These are phyloP conservation scores for Fusarium penzigii DNA, from an alignment of 2,329 filamentous ascomycete genomes.

Conservation along the genomic window DNA sequence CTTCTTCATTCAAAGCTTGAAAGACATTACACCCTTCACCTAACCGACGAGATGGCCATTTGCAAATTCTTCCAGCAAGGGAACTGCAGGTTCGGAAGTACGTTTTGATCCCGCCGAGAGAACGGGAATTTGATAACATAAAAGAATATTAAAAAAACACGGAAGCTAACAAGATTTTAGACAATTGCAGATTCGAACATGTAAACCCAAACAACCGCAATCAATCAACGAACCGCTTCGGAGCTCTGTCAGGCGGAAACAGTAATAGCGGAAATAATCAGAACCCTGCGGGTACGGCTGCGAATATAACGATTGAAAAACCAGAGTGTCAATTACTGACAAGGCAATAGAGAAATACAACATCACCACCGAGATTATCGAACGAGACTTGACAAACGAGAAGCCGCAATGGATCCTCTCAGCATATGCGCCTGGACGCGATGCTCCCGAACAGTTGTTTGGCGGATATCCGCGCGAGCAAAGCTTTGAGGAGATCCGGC, in stretches of 20 bases:
- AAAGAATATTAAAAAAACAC: background rate
- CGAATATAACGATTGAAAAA: background rate
- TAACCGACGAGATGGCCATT: conserved; percentile 36
- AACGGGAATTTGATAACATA: background rate
- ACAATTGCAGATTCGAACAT: conserved; percentile 57
- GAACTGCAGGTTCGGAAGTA: conserved; percentile 54
- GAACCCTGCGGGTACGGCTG: conserved; percentile 18
- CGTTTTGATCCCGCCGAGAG: conserved; percentile 22
- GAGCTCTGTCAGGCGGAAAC: conserved; percentile 41
- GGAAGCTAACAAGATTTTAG: conserved; percentile 35
- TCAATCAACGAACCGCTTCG: conserved; percentile 57
- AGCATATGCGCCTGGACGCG: conserved; percentile 75
- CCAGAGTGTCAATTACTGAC: conserved; percentile 11
- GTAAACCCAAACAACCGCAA: conserved; percentile 39
- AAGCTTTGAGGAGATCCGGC: conserved; percentile 83
- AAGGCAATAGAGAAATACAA: conserved; percentile 43
- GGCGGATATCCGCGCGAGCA: conserved; percentile 78
- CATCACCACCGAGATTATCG: conserved; percentile 61
- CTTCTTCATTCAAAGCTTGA: conserved; percentile 10
- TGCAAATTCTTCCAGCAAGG: conserved; percentile 54
- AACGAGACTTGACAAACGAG: conserved; percentile 67
- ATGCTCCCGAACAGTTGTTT: conserved; percentile 81
- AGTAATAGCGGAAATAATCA: conserved; percentile 20
- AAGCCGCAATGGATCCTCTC: conserved; percentile 85
- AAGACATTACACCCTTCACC: conserved; percentile 3